A percentile compares a stretch with the other conserved stretches of the same genome.
Conservation (phyloP, 306 rosid species). For the Nissolia schottii region DNA sequence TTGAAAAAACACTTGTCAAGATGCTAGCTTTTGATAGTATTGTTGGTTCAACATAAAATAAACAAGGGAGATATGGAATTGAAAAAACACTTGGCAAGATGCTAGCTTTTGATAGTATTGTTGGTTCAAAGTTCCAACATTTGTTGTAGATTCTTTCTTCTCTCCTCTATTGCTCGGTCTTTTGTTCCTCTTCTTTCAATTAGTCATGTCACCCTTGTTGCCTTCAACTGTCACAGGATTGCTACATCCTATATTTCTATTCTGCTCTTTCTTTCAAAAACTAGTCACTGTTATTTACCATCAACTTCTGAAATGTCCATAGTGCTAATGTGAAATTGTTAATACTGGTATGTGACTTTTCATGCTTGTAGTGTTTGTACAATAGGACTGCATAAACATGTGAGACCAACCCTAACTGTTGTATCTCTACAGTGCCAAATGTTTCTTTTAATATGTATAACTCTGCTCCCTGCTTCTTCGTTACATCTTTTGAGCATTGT, state of each 20-base stretch:
- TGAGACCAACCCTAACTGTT: neutral
- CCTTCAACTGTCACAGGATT: neutral
- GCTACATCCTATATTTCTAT: neutral
- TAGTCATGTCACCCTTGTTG: neutral
- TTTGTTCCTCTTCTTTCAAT: neutral
- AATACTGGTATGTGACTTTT: neutral
- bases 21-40: neutral
- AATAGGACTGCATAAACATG: neutral
- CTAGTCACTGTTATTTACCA: neutral
- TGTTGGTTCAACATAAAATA: neutral
- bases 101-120: neutral
- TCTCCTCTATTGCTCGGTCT: neutral
- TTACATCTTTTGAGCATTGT: neutral
- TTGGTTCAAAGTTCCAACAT: neutral
- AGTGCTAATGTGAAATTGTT: neutral
- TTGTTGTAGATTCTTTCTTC: neutral
- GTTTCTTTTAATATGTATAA: neutral
- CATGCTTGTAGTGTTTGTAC: neutral
- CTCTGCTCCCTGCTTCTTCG: neutral
- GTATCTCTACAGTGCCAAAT: neutral
- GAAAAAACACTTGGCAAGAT: neutral
- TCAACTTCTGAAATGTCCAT: neutral
- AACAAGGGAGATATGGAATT: neutral
- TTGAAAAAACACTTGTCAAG: neutral
- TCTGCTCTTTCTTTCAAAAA: neutral